A percentile compares a stretch with the other conserved stretches of the same genome.
Conservation (phyloP, 352 stramenopile species). For the Pythium aquatile region DNA sequence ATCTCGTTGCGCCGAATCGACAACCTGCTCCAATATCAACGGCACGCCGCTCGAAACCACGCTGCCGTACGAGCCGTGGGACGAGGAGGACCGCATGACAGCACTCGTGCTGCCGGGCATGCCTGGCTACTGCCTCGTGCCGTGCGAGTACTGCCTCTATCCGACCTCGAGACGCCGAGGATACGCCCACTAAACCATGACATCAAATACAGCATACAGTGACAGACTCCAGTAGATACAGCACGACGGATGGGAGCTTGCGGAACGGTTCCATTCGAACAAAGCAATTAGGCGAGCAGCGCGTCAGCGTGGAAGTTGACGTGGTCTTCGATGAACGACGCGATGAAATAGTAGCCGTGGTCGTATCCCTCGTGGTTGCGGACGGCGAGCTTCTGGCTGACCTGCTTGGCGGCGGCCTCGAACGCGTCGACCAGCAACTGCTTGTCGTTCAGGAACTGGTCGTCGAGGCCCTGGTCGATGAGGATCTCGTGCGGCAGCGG, state of each 20-base stretch:
- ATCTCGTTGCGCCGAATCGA: slow-evolving; percentile 5
- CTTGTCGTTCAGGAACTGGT: slow-evolving; percentile 87
- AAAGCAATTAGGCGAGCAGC: slow-evolving; percentile 39
- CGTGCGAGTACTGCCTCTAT: slow-evolving; percentile 22
- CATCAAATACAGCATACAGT: no score
- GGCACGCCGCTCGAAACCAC: slow-evolving; percentile 10
- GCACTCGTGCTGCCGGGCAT: slow-evolving; percentile 6
- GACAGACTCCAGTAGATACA: no score
- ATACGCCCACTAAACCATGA: slow-evolving; percentile 8
- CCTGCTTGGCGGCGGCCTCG: slow-evolving; percentile 73
- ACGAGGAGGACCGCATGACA: slow-evolving; percentile 11
- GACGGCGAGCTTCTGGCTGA: slow-evolving; percentile 80
- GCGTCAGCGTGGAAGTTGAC: slow-evolving; percentile 91
- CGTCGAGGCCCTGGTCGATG: slow-evolving; percentile 88
- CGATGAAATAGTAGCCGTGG: slow-evolving; percentile 98
- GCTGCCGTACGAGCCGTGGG: slow-evolving; percentile 14
- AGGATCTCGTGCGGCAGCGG: slow-evolving; percentile 74
- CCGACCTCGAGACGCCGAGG: slow-evolving; percentile 12
- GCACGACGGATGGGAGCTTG: no score
- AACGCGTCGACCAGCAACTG: slow-evolving; percentile 92
- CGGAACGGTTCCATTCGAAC: no score
- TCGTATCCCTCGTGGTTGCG: slow-evolving; percentile 93
- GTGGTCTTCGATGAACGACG: slow-evolving; percentile 95
- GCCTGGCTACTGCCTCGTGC: slow-evolving; percentile 19
- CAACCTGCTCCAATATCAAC: slow-evolving; percentile 10